A percentile compares a stretch with the other conserved stretches of the same genome.
These are phyloP conservation scores for Lunularia cruciata DNA, from an alignment of 225 moss, liverwort and hornwort species.

Conservation along the genomic window DNA sequence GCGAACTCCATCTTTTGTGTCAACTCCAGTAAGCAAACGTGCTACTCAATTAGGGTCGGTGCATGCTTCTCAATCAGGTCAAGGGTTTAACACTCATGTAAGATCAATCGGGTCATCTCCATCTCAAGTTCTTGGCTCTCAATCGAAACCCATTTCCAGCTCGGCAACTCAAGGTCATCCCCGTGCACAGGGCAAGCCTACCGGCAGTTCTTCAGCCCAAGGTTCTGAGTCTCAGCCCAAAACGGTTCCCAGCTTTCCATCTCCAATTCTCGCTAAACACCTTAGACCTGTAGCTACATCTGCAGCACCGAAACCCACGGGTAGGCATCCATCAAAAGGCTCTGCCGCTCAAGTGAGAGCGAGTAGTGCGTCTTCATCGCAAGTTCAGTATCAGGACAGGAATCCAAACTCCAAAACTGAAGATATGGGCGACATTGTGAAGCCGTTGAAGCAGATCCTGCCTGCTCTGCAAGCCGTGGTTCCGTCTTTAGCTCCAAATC, in stretches of 20 bases:
- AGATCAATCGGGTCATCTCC: constrained; percentile 6
- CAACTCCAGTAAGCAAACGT: constrained; percentile 27
- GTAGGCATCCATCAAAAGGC: background rate
- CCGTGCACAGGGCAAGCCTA: background rate
- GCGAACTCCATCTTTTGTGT: constrained; percentile 16
- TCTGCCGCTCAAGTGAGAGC: constrained; percentile 15
- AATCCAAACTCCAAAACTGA: background rate
- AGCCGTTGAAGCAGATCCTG: constrained; percentile 36
- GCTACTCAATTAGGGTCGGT: constrained; percentile 20
- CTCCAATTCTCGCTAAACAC: constrained; percentile 17
- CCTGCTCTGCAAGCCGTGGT: constrained; percentile 54
- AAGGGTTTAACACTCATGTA: constrained; percentile 9
- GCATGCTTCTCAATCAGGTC: constrained; percentile 6
- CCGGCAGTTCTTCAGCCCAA: background rate
- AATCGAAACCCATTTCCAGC: background rate
- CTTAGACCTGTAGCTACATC: constrained; percentile 16
- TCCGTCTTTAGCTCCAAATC: constrained; percentile 56
- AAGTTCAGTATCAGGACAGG: constrained; percentile 19
- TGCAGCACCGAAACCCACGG: background rate
- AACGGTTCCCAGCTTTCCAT: constrained; percentile 15
- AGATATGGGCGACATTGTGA: constrained; percentile 33
- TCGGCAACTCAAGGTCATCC: constrained; percentile 6
- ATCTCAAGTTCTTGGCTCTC: background rate
- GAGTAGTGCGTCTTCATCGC: constrained; percentile 16
- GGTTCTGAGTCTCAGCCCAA: background rate